Evolutionary conservation across 352 stramenopile species (phyloP).

Genomic region (Pythium vanterpoolii): DNA sequence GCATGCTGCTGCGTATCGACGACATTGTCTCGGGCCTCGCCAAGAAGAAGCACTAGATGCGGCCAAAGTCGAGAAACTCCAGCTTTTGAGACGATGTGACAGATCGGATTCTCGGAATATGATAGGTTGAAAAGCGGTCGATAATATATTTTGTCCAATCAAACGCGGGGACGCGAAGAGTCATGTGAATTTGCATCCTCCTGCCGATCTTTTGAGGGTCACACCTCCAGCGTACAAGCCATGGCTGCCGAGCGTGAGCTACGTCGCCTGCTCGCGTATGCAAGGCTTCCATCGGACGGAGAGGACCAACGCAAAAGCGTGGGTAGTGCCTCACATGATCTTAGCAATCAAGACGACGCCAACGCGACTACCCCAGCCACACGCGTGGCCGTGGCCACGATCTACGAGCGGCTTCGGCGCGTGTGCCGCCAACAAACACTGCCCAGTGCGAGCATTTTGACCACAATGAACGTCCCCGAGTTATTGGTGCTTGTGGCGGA

Average conservation of each 20-base stretch:
- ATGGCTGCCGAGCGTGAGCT: slow-evolving; percentile 62
- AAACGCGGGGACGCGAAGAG: slow-evolving; percentile 29
- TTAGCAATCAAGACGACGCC: not conserved
- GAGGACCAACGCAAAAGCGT: slow-evolving; percentile 13
- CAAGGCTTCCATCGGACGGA: slow-evolving; percentile 21
- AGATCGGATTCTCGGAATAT: slow-evolving; percentile 6
- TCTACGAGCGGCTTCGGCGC: slow-evolving; percentile 34
- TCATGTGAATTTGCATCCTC: slow-evolving; percentile 21
- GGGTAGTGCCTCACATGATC: not conserved
- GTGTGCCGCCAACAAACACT: slow-evolving; percentile 37
- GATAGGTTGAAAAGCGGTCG: slow-evolving; percentile 35
- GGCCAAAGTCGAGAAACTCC: not conserved
- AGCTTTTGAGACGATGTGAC: not conserved
- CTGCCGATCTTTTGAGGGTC: slow-evolving; percentile 3
- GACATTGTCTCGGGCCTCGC: slow-evolving; percentile 99
- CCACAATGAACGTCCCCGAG: slow-evolving; percentile 53
- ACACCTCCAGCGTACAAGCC: not conserved
- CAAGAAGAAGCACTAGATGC: slow-evolving; percentile 88
- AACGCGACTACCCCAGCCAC: not conserved
- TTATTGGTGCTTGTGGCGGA: slow-evolving; percentile 78
- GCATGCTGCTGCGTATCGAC: slow-evolving; percentile 98
- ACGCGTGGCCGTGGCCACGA: slow-evolving; percentile 28
- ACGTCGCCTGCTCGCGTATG: slow-evolving; percentile 43
- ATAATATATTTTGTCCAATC: slow-evolving; percentile 70
- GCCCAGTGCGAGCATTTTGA: slow-evolving; percentile 18